These are phyloP conservation scores for Tolypocladium tundrense DNA, from an alignment of 2,329 filamentous ascomycete species.

Conservation along the genomic window DNA sequence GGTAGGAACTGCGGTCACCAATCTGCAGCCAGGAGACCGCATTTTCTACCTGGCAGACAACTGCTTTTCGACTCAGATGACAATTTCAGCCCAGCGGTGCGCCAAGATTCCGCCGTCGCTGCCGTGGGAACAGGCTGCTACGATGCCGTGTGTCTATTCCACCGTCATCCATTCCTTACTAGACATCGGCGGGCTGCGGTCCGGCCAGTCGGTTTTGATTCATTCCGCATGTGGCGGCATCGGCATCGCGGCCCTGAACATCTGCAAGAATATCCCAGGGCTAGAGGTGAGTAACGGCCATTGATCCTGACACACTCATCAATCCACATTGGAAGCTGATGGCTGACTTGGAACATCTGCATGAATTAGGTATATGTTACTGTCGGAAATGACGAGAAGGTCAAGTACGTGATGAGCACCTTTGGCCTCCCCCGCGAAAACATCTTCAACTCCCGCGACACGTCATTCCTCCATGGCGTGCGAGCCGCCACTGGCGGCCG, in stretches of 20 bases:
- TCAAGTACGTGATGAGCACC: slow-evolving; percentile 10
- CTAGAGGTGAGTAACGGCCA: slow-evolving; percentile 5
- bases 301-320: too few species aligned
- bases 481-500: slow-evolving; percentile 10
- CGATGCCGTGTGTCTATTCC: slow-evolving; percentile 19
- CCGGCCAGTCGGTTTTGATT: slow-evolving; percentile 15
- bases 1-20: too few species aligned
- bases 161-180: slow-evolving; percentile 16
- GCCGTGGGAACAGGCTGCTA: slow-evolving; percentile 20
- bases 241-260: slow-evolving; percentile 17
- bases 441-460: slow-evolving; percentile 18
- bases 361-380: slow-evolving; percentile 10
- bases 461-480: slow-evolving; percentile 13
- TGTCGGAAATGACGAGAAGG: slow-evolving; percentile 18
- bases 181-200: slow-evolving; percentile 2
- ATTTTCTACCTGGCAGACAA: slow-evolving; percentile 14
- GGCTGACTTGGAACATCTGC: too few species aligned
- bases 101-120: slow-evolving; percentile 22
- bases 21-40: slow-evolving; percentile 19
- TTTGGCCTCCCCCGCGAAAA: slow-evolving; percentile 12
- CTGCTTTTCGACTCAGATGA: slow-evolving; percentile 15
- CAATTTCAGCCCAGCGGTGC: slow-evolving; percentile 8
- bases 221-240: slow-evolving; percentile 19
- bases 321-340: too few species aligned
- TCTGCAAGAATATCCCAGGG: slow-evolving; percentile 10